Conservation (phyloP, 2,329 filamentous ascomycete genomes). For the Alternaria ethzedia region DNA sequence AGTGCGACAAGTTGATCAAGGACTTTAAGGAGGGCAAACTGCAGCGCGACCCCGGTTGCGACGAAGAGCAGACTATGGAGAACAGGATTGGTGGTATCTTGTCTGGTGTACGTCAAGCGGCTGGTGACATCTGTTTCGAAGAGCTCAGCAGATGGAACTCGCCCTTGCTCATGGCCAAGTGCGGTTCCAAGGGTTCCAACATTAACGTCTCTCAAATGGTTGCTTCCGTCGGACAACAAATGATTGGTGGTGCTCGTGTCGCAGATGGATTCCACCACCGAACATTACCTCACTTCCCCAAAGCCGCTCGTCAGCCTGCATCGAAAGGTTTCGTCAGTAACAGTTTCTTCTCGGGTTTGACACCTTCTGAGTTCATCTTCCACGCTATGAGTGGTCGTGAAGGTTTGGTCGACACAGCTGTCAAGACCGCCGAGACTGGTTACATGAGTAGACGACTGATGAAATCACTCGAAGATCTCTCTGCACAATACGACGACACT, state of each 20-base stretch:
- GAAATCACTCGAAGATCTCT: constrained; percentile 96
- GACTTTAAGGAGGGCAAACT: constrained; percentile 81
- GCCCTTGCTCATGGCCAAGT: constrained; percentile 95
- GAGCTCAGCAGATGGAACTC: constrained; percentile 91
- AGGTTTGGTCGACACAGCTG: constrained; percentile 96
- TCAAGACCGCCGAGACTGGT: constrained; percentile 98
- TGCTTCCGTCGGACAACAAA: constrained; percentile 94
- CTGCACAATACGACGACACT: constrained; percentile 91
- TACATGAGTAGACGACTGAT: constrained; percentile 99
- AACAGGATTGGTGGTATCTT: constrained; percentile 89
- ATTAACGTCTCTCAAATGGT: constrained; percentile 99
- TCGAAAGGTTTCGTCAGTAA: constrained; percentile 97
- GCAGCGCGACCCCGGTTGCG: constrained; percentile 85
- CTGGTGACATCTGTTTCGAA: constrained; percentile 87
- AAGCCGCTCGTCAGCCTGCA: constrained; percentile 87
- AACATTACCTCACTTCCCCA: constrained; percentile 92
- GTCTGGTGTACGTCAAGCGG: constrained; percentile 87
- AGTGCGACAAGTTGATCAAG: constrained; percentile 83
- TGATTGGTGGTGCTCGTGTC: constrained; percentile 92
- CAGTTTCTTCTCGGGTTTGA: constrained; percentile 93
- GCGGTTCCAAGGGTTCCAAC: constrained; percentile 93
- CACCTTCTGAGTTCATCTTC: constrained; percentile 93
- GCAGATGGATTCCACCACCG: constrained; percentile 96
- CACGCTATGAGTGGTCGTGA: constrained; percentile 98
- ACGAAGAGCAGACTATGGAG: constrained; percentile 90